Base-by-base conservation (phyloP, 1,139 yeast genomes). In the Suhomyces bribrorum region DNA sequence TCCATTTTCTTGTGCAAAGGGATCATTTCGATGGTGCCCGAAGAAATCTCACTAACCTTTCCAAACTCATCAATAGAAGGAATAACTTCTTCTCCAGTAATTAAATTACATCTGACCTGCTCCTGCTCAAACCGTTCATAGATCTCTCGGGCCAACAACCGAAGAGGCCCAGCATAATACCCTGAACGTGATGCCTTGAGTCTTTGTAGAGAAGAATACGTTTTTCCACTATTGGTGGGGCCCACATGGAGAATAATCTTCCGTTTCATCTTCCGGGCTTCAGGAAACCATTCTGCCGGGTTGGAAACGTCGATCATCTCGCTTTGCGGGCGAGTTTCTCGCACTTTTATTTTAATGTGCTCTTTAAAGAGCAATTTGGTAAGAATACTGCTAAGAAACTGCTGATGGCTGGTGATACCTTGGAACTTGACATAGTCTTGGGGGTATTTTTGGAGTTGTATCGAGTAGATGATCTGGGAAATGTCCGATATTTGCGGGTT, bases 181-280 rank as follows among this genome's bases (percentile, higher is more conserved):
- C 98, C 98, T n/a, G 83, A 74, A 28, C 77, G 71, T 7, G 90
- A 81, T n/a, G 62, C 53, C 48, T 81, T 80, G 31, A 92, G 69
- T 38, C 80, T 74, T 52, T 84, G 74, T 31, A 92, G 65, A 0
- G 97, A 96, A 34, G 79, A 76, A 56, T 86, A 86, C 0, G 98
- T 92, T 55, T 92, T 92, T n/a, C 99, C 99, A 50, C 94, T 83
- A 58, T 92, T 92, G 0, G 99, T 92, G 0, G 99, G 98, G 0
- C 99, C 99, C 14, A 92, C 88, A 59, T 92, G 99, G 80, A 94
- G 77, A 14, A 83, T 74, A 31, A 92, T 75, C 41, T 84, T 83
- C 29, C 99, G 70, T 47, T 80, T 82, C 69, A 89, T 71, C 46
- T 82, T 79, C 31, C 98, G 70, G 0, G 98, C 95, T 34, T 74